Base-by-base conservation (phyloP, 2,329 filamentous ascomycete genomes). In the Neopestalotiopsis sp. region DNA sequence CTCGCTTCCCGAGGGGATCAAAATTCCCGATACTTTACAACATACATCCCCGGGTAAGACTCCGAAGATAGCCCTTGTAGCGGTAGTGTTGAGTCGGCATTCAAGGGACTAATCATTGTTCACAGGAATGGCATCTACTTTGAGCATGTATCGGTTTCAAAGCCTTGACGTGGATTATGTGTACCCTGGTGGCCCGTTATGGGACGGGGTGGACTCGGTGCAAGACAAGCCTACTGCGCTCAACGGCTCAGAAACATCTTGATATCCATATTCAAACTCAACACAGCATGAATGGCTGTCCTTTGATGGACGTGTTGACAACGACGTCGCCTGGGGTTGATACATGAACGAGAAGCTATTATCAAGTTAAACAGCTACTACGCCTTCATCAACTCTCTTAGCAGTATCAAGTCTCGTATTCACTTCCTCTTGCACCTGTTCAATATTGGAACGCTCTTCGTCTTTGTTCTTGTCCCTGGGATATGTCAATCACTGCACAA, bases 11-110 rank as follows among this genome's bases (percentile, higher is more conserved):
- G 40, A 61, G 42, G 70, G 70, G 12, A 58, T 71, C 10, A 14
- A 17, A 24, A 68, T 71, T 45, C 70, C 70, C 6, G 70, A 71
- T 34, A 58, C 67, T 42, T 32, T 68, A 7, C 24, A 30, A 13
- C 32, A 62, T 34, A 42, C 61, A n/a, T 63, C 61, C 5, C 61
- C 61, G 5, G 61, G 61, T 63, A 61, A 2, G 57, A 7, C 5
- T 63, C 34, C 10, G 10, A 38, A 38, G 6, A 38, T 5, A 38
- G 34, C 34, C 34, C 5, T 28, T 28, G 34, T 38, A 38, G 34
- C 34, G 34, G 10, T 38, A 7, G 10, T 38, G 10, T 38, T 10
- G 24, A 28, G 24, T 28, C 4, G 24, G 34, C 5, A 38, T n/a
- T n/a, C 34, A 14, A 5, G 40, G 10, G 4, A n/a, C 61, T 63